These are phyloP conservation scores for Eimeria brunetti DNA, from an alignment of 169 alveolate species.

Conservation along the genomic window DNA sequence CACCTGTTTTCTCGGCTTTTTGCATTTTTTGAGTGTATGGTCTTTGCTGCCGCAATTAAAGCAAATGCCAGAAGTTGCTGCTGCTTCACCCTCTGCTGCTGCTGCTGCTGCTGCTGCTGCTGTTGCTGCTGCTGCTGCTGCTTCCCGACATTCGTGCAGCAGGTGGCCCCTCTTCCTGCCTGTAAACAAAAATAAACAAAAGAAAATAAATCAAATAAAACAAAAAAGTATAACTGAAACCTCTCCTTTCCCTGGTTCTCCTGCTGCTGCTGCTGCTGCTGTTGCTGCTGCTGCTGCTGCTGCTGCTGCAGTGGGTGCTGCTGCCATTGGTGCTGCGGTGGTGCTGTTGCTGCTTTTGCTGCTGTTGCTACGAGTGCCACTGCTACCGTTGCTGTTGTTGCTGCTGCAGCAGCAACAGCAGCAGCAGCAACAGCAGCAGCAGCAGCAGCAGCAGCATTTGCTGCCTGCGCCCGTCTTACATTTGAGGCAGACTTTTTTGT, in stretches of 20 bases:
- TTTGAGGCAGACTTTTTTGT: slow-evolving; percentile 11
- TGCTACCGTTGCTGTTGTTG: neutral
- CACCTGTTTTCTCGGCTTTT: slow-evolving; percentile 72
- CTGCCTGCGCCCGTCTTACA: neutral
- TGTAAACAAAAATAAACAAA: neutral
- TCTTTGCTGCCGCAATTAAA: slow-evolving; percentile 83
- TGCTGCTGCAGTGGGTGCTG: too few species aligned
- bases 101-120: neutral
- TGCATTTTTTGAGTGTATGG: slow-evolving; percentile 83
- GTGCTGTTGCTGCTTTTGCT: slow-evolving; percentile 1
- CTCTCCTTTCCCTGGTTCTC: neutral
- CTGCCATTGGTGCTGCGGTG: too few species aligned
- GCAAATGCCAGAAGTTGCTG: slow-evolving; percentile 73
- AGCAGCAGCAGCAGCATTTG: neutral
- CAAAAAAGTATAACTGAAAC: neutral
- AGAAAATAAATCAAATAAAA: too few species aligned
- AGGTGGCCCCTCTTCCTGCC: slow-evolving; percentile 76
- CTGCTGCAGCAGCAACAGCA: slow-evolving; percentile 27
- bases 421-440: slow-evolving; percentile 10
- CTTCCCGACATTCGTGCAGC: slow-evolving; percentile 71
- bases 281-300: neutral
- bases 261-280: neutral
- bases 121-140: neutral
- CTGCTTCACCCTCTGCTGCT: neutral
- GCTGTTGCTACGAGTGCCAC: neutral